A percentile compares a stretch with the other conserved stretches of the same genome.
Evolutionary conservation across 495 filamentous ascomycete species (phyloP).

Genomic region (Cudoniella acicularis): DNA sequence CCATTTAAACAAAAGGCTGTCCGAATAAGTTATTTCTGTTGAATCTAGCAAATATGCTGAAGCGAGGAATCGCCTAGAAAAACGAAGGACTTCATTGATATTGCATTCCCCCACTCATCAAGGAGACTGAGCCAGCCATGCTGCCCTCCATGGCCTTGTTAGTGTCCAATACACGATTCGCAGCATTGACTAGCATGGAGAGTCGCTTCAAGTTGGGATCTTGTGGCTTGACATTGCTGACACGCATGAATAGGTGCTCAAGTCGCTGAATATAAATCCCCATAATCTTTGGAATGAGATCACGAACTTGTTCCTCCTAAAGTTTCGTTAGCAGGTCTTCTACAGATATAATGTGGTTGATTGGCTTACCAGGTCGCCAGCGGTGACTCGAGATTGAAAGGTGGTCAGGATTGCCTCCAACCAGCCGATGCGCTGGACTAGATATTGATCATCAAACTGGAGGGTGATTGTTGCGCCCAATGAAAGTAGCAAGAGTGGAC

Average conservation of each 20-base stretch:
- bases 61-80: neutral
- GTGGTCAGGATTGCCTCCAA: constrained; percentile 65
- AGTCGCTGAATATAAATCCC: constrained; percentile 66
- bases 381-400: constrained; percentile 26
- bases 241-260: constrained; percentile 64
- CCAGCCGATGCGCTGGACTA: constrained; percentile 70
- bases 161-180: constrained; percentile 26
- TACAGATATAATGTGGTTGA: neutral
- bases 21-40: neutral
- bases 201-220: constrained; percentile 63
- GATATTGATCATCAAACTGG: constrained; percentile 56
- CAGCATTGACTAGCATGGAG: constrained; percentile 42
- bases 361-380: constrained; percentile 41
- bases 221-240: constrained; percentile 57
- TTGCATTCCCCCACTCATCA: neutral
- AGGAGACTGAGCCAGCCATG: neutral
- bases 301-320: constrained; percentile 71
- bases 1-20: constrained; percentile 2
- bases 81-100: neutral
- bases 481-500: constrained; percentile 75
- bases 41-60: neutral
- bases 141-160: neutral
- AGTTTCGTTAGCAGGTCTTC: constrained; percentile 8
- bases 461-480: constrained; percentile 77
- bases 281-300: constrained; percentile 71